Evolutionary conservation across 495 filamentous ascomycete species (phyloP).

Genomic region (Cercophora scortea): DNA sequence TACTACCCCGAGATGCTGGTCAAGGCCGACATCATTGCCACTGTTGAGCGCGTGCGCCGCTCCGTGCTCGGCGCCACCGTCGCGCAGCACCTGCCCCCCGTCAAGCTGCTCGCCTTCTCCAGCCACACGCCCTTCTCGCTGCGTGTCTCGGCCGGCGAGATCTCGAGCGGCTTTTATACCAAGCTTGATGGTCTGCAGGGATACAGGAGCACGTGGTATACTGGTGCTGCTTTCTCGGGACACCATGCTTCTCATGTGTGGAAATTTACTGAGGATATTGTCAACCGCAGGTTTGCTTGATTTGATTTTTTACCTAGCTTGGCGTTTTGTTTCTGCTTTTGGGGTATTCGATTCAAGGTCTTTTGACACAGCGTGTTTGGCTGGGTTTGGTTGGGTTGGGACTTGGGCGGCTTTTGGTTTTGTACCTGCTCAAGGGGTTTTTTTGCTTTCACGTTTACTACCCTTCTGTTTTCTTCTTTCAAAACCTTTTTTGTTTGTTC

Average conservation of each 20-base stretch:
- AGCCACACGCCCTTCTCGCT: background rate
- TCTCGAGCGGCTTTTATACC: conserved; percentile 37
- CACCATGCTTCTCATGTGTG: conserved; percentile 29
- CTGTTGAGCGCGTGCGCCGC: background rate
- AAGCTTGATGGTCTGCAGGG: conserved; percentile 43
- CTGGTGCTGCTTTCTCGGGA: conserved; percentile 31
- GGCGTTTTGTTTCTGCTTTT: no score
- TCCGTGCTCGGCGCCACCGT: background rate
- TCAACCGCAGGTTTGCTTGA: background rate
- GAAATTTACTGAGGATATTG: conserved; percentile 21
- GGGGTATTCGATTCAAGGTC: no score
- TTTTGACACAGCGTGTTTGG: no score
- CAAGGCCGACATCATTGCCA: background rate
- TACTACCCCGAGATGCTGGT: background rate
- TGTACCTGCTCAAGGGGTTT: no score
- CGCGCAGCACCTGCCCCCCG: no score
- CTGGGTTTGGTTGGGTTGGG: no score
- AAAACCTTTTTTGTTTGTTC: no score
- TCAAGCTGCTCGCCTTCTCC: background rate
- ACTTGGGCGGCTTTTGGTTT: no score
- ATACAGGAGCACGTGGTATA: conserved; percentile 41
- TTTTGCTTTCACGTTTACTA: no score
- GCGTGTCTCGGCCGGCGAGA: background rate
- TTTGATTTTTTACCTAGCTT: no score
- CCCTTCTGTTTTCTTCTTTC: no score